A percentile compares a stretch with the other conserved stretches of the same genome.
phyloP scores from a whole-genome alignment of 1,139 yeast genomes.

The Candida sanyaensis region DNA sequence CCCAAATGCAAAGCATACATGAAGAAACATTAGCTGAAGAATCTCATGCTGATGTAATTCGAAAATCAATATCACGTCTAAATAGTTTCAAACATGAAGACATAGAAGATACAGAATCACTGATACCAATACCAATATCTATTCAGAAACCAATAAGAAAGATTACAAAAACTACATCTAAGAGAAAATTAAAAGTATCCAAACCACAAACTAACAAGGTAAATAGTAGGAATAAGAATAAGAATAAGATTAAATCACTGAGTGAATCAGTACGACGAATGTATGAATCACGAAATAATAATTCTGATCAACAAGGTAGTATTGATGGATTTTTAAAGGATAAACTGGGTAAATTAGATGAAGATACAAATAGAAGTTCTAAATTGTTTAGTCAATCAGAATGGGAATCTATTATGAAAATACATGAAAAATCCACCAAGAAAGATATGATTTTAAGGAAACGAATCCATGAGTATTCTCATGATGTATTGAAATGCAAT shows the following conservation, averaged over 20 bases:
- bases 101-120: not conserved
- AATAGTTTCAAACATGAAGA: slow-evolving; percentile 17
- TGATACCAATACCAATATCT: not conserved
- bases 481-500: not conserved
- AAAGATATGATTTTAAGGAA: slow-evolving; percentile 24
- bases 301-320: not conserved
- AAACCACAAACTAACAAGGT: not conserved
- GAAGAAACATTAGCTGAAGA: slow-evolving; percentile 29
- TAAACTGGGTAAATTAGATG: not conserved
- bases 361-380: not conserved
- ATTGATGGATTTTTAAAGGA: not conserved
- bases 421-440: slow-evolving; percentile 8
- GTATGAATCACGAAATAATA: not conserved
- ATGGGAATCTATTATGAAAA: not conserved
- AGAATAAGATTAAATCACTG: not conserved
- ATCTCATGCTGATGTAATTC: slow-evolving; percentile 10
- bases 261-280: not conserved
- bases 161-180: not conserved
- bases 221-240: not conserved
- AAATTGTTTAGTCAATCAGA: not conserved
- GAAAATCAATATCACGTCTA: slow-evolving; percentile 17
- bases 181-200: slow-evolving; percentile 5
- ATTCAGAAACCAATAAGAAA: slow-evolving; percentile 14
- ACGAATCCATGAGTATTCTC: not conserved
- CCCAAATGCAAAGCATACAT: slow-evolving; percentile 40